Evolutionary conservation across 208 protist genomes (phyloP), one percentile per base, ranked within the genome.

Genomic region (Wallacemonas rigidus): DNA sequence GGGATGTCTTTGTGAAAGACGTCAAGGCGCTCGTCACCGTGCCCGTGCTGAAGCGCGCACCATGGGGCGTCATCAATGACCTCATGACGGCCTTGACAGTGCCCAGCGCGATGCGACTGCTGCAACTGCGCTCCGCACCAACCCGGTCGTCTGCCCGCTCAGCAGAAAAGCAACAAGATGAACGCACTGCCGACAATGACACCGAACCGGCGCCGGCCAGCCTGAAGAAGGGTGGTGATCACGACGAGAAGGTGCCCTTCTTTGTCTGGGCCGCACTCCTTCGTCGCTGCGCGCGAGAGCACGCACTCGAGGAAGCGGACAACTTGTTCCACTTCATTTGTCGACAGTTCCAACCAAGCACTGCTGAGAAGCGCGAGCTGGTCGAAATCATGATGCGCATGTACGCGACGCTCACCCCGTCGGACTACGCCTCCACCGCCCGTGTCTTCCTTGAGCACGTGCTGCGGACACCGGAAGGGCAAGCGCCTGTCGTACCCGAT

Each of bases 311-410:
- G 69, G 86, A 96, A 43, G 89, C 89, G 0, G 86, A 92, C 47
- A 70, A 85, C 15, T 73, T 96, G 15, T 96, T 94, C 70, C 57
- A 74, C 17, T 96, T 96, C 71, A 82, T 91, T 53, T 86, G 86
- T 6, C 77, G 84, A 45, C 77, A 85, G 17, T 94, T 94, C 63
- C 4, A 40, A 11, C 77, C 93, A 2, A 71, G 65, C 2, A 55
- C 48, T 39, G 48, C 47, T 39, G 77, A 94, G 72, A 93, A 93
- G 75, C 74, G 86, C 0, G 88, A 96, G 75, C 72, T 96, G 60
- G 75, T 96, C 41, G 89, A 93, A 53, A 95, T 96, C 64, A 90
- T 95, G 86, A 87, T 96, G 77, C 85, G 89, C 45, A 94, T 96
- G 92, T 93, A 94, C 82, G 81, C 82, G 3, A 92, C 89, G 0